Base-by-base conservation (phyloP, 2,329 filamentous ascomycete species). In the Septoria linicola region DNA sequence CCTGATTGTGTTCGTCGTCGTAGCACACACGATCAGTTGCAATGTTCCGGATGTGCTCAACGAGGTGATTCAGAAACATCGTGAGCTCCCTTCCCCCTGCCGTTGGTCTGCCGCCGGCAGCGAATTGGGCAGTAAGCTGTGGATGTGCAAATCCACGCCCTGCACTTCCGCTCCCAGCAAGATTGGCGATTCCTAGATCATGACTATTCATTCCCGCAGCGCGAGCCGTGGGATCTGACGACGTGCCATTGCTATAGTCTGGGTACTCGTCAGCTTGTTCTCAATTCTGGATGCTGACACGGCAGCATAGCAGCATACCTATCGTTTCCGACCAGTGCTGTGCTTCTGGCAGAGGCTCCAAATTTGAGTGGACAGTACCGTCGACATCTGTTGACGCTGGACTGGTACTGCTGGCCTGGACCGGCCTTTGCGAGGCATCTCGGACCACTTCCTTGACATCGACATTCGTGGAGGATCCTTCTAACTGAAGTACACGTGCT, bases 1-100 rank as follows among this genome's bases (percentile, higher is more conserved):
- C 53, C 42, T 60, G 58, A 17, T 60, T 60, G 34, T 53, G 58
- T 19, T 52, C 48, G 34, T 60, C 58, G 23, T 60, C 58, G 49
- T 58, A 60, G 41, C 58, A 60, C 3, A 60, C 53, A 1, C 34
- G 41, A 13, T 45, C 52, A 4, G 58, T 53, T 8, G 58, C 31
- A 17, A 60, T 46, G 27, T 49, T 53, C 19, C 58, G 55, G 23
- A 60, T 58, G 45, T 58, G 54, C 10, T 60, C 58, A 31, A 60
- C 58, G 40, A 60, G 31, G 21, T 60, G 57, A 19, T 60, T 60
- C 11, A 60, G 39, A 8, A 60, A 58, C 49, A 53, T 44, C 2
- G 58, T 60, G 34, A 60, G 42, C 30, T 60, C 55, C 14, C 55
- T 43, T 8, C 58, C 58, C 11, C 41, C 49, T 14, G 55, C 47